Evolutionary conservation across 2,329 filamentous ascomycete species (phyloP), one percentile per base, ranked within the genome.

Genomic region (Tolypocladium tundrense): DNA sequence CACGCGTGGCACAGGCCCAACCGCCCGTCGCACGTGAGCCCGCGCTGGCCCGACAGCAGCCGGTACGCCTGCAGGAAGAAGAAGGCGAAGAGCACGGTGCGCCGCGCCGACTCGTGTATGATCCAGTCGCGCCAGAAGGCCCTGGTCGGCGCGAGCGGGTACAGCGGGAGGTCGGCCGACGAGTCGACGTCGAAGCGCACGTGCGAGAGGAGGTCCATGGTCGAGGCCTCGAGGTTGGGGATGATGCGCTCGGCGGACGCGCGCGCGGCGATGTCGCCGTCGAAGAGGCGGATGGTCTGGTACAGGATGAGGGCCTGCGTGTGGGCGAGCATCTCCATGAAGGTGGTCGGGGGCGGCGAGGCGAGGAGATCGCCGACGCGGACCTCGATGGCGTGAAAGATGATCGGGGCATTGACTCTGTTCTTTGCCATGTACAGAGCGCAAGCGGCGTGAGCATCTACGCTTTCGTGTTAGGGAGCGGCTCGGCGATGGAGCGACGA

Each of bases 401-500:
- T 75, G 31, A 80, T 66, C 11, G 72, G 69, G 0, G 73, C 66
- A 61, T 84, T 85, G 21, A 65, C 63, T 0, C 71, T 60, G 53
- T 78, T 84, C 60, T 76, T 81, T 11, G 77, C 70, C 50, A 78
- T 68, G 62, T 81, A 81, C 0, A 85, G 67, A 1, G 79, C 79
- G 63, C 81, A 84, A 33, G 77, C 75, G 4, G 80, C 74, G 59
- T 79, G 71, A 0, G 78, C 80, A 61, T 84, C 81, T 81, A 53
- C 31, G 1, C 3, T 19, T 39, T 42, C 3, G 11, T 35, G 24
- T 50, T 10, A 50, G 45, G 45, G 19, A 50, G 8, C 10, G 45
- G 14, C 6, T 19, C 14, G 9, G 45, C 13, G 14, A 31, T 5
- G 8, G n/a, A 35, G 39, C 16, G 14, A 16, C 33, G 1, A n/a